Conservation (phyloP, 495 filamentous ascomycete genomes). For the Beverwykella pulmonaria region DNA sequence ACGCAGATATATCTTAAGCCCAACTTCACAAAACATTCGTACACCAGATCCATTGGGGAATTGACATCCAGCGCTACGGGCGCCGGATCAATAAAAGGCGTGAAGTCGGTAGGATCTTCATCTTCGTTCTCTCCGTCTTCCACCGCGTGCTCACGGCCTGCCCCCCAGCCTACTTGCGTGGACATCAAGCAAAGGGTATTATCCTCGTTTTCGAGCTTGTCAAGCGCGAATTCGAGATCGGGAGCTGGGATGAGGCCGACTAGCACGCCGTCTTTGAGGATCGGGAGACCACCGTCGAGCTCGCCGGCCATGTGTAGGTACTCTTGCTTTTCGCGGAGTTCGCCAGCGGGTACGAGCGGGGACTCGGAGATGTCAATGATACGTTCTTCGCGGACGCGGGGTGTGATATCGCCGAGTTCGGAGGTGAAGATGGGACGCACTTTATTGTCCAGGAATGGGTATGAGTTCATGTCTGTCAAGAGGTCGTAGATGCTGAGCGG, state of each 20-base stretch:
- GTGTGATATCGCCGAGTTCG: conserved; percentile 82
- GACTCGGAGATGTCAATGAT: conserved; percentile 86
- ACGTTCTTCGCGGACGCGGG: conserved; percentile 69
- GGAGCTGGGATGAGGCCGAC: conserved; percentile 91
- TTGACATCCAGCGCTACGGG: conserved; percentile 86
- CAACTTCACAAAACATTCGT: conserved; percentile 95
- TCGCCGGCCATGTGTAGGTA: conserved; percentile 82
- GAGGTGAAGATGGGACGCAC: conserved; percentile 84
- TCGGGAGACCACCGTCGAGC: conserved; percentile 87
- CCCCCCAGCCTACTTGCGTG: conserved; percentile 56
- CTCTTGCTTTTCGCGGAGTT: conserved; percentile 78
- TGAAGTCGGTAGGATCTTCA: conserved; percentile 77
- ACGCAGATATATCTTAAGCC: conserved; percentile 93
- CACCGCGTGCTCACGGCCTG: conserved; percentile 35
- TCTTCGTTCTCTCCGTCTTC: conserved; percentile 61
- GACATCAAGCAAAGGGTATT: conserved; percentile 80
- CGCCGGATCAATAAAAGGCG: conserved; percentile 86
- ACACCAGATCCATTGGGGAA: conserved; percentile 92
- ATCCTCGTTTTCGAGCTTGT: conserved; percentile 74
- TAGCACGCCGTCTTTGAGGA: conserved; percentile 76
- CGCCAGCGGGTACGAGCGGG: conserved; percentile 71
- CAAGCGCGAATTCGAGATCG: conserved; percentile 90
- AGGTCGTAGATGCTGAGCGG: conserved; percentile 95
- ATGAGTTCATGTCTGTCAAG: conserved; percentile 94
- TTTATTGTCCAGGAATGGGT: conserved; percentile 94